Conservation (phyloP, 805 yeast species). For the Lipomyces anomalus region DNA sequence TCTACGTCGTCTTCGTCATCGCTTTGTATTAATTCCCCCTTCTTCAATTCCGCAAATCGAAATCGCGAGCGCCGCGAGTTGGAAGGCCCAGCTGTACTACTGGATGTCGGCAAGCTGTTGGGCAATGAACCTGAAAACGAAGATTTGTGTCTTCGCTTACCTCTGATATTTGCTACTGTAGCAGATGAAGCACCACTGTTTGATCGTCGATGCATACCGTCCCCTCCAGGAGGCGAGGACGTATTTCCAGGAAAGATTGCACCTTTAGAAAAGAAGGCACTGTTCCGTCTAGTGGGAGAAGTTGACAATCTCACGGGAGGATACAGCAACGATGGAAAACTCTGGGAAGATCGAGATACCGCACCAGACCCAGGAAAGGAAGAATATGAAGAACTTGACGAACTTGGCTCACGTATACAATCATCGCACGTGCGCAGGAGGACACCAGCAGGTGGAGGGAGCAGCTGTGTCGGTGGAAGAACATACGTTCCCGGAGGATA, state of each 20-base stretch:
- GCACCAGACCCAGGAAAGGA: slow-evolving; percentile 7
- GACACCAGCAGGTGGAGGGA: slow-evolving; percentile 46
- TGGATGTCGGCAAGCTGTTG: slow-evolving; percentile 1
- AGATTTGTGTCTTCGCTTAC: no score
- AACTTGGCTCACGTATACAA: slow-evolving; percentile 58
- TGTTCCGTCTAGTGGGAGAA: slow-evolving; percentile 7
- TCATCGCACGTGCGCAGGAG: slow-evolving; percentile 70
- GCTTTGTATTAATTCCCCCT: no score
- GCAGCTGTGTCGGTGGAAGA: slow-evolving; percentile 45
- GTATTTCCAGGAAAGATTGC: slow-evolving; percentile 5
- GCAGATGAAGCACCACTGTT: no score
- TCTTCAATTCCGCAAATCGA: no score
- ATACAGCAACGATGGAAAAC: slow-evolving; percentile 4
- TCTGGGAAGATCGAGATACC: slow-evolving; percentile 2
- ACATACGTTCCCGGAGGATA: slow-evolving; percentile 58
- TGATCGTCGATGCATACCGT: no score
- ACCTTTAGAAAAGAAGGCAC: slow-evolving; percentile 17
- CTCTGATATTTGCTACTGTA: no score
- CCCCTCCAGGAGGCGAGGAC: no score
- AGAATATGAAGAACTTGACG: slow-evolving; percentile 40
- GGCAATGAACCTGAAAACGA: no score
- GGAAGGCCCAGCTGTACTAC: slow-evolving; percentile 14
- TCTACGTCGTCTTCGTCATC: neutral
- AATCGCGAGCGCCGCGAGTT: no score
- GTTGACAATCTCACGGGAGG: slow-evolving; percentile 1